phyloP scores from a whole-genome alignment of 2,329 filamentous ascomycete genomes.

The Trichoderma breve region DNA sequence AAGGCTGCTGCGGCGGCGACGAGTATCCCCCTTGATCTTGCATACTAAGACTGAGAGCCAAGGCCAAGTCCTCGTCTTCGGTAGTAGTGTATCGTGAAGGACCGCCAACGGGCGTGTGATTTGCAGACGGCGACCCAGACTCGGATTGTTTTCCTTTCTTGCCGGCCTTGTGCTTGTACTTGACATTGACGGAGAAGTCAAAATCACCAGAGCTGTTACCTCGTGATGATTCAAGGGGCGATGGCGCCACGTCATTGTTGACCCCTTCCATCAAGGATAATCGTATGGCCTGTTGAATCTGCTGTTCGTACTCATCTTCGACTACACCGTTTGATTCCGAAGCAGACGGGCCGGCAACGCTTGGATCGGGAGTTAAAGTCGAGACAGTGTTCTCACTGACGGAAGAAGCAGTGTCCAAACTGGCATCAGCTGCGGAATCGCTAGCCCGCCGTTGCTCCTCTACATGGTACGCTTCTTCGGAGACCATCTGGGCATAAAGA shows the following conservation, averaged over 20 bases:
- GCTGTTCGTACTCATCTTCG: constrained; percentile 52
- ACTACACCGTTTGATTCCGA: constrained; percentile 37
- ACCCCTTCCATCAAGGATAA: constrained; percentile 58
- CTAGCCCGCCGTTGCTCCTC: constrained; percentile 57
- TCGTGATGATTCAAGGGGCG: constrained; percentile 33
- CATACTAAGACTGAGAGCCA: constrained; percentile 60
- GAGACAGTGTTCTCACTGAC: constrained; percentile 43
- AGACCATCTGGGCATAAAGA: constrained; percentile 64
- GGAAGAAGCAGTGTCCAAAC: constrained; percentile 44
- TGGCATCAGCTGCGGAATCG: constrained; percentile 49
- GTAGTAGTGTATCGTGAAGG: constrained; percentile 25
- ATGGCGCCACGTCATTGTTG: constrained; percentile 44
- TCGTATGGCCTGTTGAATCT: constrained; percentile 62
- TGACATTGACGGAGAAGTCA: constrained; percentile 53
- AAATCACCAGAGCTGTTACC: constrained; percentile 49
- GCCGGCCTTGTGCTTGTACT: constrained; percentile 42
- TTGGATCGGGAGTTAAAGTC: constrained; percentile 56
- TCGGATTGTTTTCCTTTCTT: constrained; percentile 41
- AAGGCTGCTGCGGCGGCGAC: constrained; percentile 4
- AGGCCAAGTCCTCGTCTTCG: constrained; percentile 57
- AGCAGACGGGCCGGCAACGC: constrained; percentile 35
- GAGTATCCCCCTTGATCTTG: constrained; percentile 45
- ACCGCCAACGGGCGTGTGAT: constrained; percentile 36
- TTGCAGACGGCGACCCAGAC: constrained; percentile 37
- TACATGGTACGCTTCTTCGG: constrained; percentile 56